phyloP scores from a whole-genome alignment of 2,329 filamentous ascomycete genomes.

The Apiospora malaysiana region DNA sequence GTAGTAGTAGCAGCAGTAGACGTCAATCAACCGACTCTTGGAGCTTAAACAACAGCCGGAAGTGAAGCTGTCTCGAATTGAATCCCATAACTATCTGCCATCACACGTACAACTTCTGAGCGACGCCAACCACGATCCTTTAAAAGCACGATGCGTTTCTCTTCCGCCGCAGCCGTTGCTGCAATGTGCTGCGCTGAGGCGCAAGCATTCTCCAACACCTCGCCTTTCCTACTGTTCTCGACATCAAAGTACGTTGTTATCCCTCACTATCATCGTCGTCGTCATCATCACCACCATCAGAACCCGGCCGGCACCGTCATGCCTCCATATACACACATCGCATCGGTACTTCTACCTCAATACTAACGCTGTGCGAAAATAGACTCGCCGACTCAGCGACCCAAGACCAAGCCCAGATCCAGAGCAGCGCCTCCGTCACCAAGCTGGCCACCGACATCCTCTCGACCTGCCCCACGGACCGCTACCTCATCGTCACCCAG shows the following conservation, averaged over 20 bases:
- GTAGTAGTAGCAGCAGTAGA: not conserved
- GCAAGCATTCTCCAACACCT: conserved; percentile 82
- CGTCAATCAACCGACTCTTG: not conserved
- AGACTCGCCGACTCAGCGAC: conserved; percentile 40
- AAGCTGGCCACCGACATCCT: conserved; percentile 58
- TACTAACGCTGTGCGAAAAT: not conserved
- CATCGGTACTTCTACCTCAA: not conserved
- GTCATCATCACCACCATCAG: not conserved
- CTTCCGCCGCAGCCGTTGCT: conserved; percentile 53
- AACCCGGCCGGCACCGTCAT: not conserved
- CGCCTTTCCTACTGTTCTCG: conserved; percentile 88
- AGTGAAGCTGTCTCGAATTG: conserved; percentile 16
- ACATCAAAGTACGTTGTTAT: conserved; percentile 73
- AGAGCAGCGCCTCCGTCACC: conserved; percentile 53
- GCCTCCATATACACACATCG: not conserved
- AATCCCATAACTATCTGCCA: not conserved
- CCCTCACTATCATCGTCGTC: not conserved
- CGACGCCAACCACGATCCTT: conserved; percentile 27
- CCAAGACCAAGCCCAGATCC: conserved; percentile 50
- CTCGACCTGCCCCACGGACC: conserved; percentile 71
- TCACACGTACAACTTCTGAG: conserved; percentile 19
- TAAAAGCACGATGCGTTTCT: conserved; percentile 55
- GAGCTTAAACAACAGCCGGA: conserved; percentile 7
- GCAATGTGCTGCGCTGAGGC: conserved; percentile 60
- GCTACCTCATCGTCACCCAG: conserved; percentile 81